Base-by-base conservation (phyloP, 75 land plant genomes). In the Cunninghamia lanceolata region DNA sequence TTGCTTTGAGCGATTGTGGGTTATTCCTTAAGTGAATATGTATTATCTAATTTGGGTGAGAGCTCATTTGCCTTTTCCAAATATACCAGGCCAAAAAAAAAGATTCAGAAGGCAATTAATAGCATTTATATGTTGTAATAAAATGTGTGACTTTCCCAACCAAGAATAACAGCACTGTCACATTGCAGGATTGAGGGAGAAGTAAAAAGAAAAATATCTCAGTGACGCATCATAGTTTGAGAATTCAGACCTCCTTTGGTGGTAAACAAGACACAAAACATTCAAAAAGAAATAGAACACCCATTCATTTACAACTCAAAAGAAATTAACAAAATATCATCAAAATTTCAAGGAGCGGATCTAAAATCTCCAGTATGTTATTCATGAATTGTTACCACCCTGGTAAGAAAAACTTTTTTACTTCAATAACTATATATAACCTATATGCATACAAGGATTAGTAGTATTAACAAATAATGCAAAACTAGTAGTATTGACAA, bases 381-480 rank as follows among this genome's bases (percentile, higher is more conserved):
- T 45, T 80, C 32, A 45, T 3, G 46, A 43, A 10, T 1, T n/a
- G 43, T 77, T 80, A 14, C 82, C 43, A 40, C 17, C 80, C 39
- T 28, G 3, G 28, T 21, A 14, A 73, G 3, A n/a, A 45, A n/a
- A 45, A n/a, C n/a, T 45, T 77, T 40, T 77, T 35, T 17, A 5
- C 40, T 39, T 77, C 45, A 77, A 77, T 77, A 77, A 21, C 42
- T 77, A 77, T 19, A 77, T 77, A 77, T 63, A 63, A 40, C 32
- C 52, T 80, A 45, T 73, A 73, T 42, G 50, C 40, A 16, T 80
- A 80, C 50, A 80, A n/a, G 52, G 82, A 80, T 80, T 80, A 45
- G 82, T 45, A 45, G 50, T 80, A 45, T 78, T 40, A 40, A 78
- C 81, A 78, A 78, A 78, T 40, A 78, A 39, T 40, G 81, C 81